Evolutionary conservation across 2,329 filamentous ascomycete genomes (phyloP), one percentile per base, ranked within the genome.

Genomic region (Fusarium sp.): DNA sequence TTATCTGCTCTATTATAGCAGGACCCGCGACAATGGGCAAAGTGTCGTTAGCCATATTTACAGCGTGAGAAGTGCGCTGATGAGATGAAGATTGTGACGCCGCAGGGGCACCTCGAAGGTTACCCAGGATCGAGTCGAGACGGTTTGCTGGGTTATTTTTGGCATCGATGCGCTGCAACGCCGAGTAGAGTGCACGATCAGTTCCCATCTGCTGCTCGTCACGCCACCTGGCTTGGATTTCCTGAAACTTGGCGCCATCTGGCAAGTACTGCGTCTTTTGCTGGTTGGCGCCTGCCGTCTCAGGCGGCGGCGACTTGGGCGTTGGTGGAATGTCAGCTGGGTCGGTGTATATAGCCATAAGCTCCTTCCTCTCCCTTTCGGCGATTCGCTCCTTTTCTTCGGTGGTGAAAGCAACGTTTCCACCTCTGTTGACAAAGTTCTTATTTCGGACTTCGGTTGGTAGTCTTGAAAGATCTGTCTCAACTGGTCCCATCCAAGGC

Each of bases 261-360:
- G 83, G 82, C 13, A 86, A 74, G 32, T 80, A 74, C 16, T 71
- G 76, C 7, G 78, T 74, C 59, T 77, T 81, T 27, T 72, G 48
- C 30, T 75, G 70, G 12, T 62, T 41, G 32, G 67, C 64, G 64
- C 67, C 59, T 40, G 69, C 59, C 5, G 69, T 59, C 69, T 83
- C 83, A 10, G 74, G 78, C 3, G 77, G 76, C 0, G 87, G 87
- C 14, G 87, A 89, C 72, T 86, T 86, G 14, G 87, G 86, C 5
- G 86, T 85, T 4, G 83, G 79, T 3, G 87, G 87, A 49, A 89
- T 88, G 64, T 89, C 87, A 5, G 82, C 80, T 2, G 79, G 73
- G 49, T 85, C 83, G 3, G 84, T 83, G 72, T 90, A 90, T 46
- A 89, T 81, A n/a, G 82, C 86, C 85, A 91, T 88, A 34, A 91